A percentile compares a stretch with the other conserved stretches of the same genome.
These are phyloP conservation scores for Chlorokybus atmophyticus DNA, from an alignment of 139 green algal species.

Conservation along the genomic window DNA sequence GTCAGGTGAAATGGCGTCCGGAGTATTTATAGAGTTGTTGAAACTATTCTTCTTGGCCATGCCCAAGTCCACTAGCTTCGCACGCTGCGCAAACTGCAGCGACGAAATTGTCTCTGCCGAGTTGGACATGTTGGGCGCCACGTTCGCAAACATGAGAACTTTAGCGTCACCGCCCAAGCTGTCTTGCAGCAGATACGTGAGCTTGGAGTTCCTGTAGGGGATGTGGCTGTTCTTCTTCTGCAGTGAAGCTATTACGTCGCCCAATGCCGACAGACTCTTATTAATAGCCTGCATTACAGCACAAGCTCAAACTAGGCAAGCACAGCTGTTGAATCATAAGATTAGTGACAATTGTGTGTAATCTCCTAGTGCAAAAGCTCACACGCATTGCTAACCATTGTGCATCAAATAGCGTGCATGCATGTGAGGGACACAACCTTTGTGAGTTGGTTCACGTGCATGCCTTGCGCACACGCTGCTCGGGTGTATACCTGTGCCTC, in stretches of 20 bases:
- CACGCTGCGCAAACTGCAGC: slow-evolving; percentile 15
- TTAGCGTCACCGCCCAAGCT: slow-evolving; percentile 14
- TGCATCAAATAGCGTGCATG: no score
- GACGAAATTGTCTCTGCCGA: no score
- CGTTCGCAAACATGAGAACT: slow-evolving; percentile 17
- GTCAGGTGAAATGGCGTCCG: no score
- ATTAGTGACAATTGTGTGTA: no score
- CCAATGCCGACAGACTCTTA: slow-evolving; percentile 56
- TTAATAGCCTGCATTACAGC: slow-evolving; percentile 62
- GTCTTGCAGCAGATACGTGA: slow-evolving; percentile 64
- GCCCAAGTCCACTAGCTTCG: slow-evolving; percentile 8
- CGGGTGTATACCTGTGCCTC: slow-evolving; percentile 65
- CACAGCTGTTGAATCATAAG: no score
- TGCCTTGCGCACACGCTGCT: no score
- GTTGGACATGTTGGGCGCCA: slow-evolving; percentile 29
- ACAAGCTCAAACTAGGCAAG: no score
- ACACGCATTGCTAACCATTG: no score
- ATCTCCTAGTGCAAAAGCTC: no score
- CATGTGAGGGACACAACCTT: no score
- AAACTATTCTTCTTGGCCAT: slow-evolving; percentile 5
- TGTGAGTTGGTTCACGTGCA: no score
- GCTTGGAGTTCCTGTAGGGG: slow-evolving; percentile 88
- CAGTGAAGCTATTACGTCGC: slow-evolving; percentile 49
- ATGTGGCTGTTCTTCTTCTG: slow-evolving; percentile 46
- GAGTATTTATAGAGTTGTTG: no score